phyloP scores from a whole-genome alignment of 352 stramenopile species.

The Bremia lactucae region DNA sequence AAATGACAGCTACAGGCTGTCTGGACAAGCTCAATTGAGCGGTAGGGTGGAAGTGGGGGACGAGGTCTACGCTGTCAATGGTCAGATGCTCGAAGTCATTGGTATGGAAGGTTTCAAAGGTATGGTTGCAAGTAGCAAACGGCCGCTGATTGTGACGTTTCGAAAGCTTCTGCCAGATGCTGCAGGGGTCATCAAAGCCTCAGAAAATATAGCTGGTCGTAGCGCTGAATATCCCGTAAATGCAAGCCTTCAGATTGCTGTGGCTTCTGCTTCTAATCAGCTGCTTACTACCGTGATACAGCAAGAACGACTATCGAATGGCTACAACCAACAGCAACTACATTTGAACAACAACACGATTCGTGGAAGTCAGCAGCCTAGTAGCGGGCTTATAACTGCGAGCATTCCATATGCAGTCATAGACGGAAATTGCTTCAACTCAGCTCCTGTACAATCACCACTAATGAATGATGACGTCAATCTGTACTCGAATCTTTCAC shows the following conservation, averaged over 20 bases:
- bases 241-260: constrained; percentile 2
- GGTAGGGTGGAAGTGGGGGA: constrained; percentile 65
- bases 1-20: constrained; percentile 45
- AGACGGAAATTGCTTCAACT: constrained; percentile 4
- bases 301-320: constrained; percentile 10
- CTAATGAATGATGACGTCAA: constrained; percentile 16
- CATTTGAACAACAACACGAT: constrained; percentile 8
- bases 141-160: constrained; percentile 66
- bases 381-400: constrained; percentile 7
- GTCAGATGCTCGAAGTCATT: constrained; percentile 44
- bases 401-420: constrained; percentile 1
- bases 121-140: constrained; percentile 42
- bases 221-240: constrained; percentile 6
- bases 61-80: constrained; percentile 73
- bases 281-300: constrained; percentile 11
- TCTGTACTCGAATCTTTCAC: constrained; percentile 22
- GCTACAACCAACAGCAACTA: constrained; percentile 10
- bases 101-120: constrained; percentile 79
- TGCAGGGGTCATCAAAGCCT: constrained; percentile 1
- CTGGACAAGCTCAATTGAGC: constrained; percentile 62
- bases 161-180: constrained; percentile 18
- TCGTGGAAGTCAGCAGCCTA: constrained; percentile 11
- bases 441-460: constrained; percentile 7
- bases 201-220: neutral
- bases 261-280: constrained; percentile 1